Evolutionary conservation across 345 rosid genomes (phyloP).

Genomic region (Microcos paniculata): DNA sequence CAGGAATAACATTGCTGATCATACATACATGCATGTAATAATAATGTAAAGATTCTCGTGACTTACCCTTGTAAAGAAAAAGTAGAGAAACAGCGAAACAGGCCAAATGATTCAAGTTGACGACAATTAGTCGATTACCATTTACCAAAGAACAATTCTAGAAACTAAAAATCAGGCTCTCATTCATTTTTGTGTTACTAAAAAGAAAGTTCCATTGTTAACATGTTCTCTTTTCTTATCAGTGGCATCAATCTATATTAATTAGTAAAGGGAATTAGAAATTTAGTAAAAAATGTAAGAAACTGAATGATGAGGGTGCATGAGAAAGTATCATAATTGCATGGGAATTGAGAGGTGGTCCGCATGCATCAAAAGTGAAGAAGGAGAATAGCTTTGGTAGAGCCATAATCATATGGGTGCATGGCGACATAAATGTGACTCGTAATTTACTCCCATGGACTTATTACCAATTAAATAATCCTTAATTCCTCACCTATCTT

Average conservation of each 20-base stretch:
- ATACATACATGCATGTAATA: neutral
- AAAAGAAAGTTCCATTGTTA: neutral
- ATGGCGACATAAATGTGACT: constrained; percentile 21
- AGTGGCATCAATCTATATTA: neutral
- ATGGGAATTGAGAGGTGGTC: constrained; percentile 22
- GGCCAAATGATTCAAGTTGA: neutral
- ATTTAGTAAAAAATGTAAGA: neutral
- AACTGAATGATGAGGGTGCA: constrained; percentile 15
- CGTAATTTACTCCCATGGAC: neutral
- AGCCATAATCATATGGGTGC: constrained; percentile 34
- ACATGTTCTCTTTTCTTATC: neutral
- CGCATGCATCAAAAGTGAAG: constrained; percentile 42
- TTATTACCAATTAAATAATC: neutral
- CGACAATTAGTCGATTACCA: neutral
- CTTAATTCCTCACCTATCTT: no score
- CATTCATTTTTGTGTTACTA: neutral
- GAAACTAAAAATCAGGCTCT: neutral
- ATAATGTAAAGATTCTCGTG: neutral
- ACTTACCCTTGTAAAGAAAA: neutral
- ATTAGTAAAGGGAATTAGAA: neutral
- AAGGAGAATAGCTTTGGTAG: constrained; percentile 11
- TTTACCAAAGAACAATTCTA: neutral
- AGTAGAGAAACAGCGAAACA: neutral
- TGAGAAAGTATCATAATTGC: constrained; percentile 29
- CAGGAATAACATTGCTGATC: neutral